phyloP scores from a whole-genome alignment of 805 yeast genomes.

The Metschnikowia chrysomelidarum region DNA sequence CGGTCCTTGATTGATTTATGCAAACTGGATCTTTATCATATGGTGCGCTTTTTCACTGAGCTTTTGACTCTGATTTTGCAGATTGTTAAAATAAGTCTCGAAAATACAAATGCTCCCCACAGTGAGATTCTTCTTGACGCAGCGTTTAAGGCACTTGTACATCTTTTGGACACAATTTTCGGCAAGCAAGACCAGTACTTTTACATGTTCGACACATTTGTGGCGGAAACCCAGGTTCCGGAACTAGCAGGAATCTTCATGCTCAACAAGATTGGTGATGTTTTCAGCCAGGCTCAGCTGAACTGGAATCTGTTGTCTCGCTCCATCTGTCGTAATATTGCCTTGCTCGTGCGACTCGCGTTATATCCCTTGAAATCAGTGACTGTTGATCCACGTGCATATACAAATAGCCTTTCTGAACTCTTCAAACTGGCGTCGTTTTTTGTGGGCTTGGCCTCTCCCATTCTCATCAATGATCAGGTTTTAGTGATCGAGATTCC shows the following conservation, averaged over 20 bases:
- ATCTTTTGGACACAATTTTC: constrained; percentile 58
- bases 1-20: constrained; percentile 49
- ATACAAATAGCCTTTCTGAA: constrained; percentile 29
- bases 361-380: constrained; percentile 21
- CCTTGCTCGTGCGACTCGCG: constrained; percentile 47
- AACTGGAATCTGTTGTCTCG: constrained; percentile 65
- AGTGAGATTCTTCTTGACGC: constrained; percentile 33
- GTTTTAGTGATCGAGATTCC: constrained; percentile 57
- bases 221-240: constrained; percentile 32
- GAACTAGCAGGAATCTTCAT: constrained; percentile 54
- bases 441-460: constrained; percentile 49
- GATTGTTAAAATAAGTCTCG: constrained; percentile 28
- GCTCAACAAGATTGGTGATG: constrained; percentile 43
- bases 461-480: constrained; percentile 57
- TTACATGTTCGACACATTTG: constrained; percentile 52
- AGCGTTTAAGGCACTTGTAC: constrained; percentile 55
- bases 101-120: constrained; percentile 24
- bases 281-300: constrained; percentile 47
- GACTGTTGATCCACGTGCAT: constrained; percentile 17
- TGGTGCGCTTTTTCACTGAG: constrained; percentile 62
- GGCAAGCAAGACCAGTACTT: constrained; percentile 66
- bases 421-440: constrained; percentile 39
- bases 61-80: constrained; percentile 40
- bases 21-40: constrained; percentile 51
- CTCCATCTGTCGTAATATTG: constrained; percentile 59